phyloP scores from a whole-genome alignment of 78 protist species.

The Pigoraptor vietnamica region DNA sequence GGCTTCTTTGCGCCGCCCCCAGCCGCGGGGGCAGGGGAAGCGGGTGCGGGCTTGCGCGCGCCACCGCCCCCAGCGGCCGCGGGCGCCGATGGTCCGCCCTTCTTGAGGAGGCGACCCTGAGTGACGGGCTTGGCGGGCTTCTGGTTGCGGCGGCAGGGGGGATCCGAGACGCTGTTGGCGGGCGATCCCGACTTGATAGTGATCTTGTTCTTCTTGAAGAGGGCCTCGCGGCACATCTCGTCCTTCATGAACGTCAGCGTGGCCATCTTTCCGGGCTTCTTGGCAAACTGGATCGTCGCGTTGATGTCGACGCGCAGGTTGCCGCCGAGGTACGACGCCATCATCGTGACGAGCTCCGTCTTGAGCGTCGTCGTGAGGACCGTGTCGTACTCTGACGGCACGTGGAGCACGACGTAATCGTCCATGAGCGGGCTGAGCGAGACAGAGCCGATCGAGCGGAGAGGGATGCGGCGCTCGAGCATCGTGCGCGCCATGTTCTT shows the following conservation, averaged over 20 bases:
- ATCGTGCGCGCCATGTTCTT: not conserved
- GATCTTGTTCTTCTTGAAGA: not conserved
- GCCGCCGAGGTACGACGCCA: not conserved
- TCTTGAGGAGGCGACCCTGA: not conserved
- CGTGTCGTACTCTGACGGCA: not conserved
- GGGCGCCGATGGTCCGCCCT: not conserved
- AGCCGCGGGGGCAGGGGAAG: not conserved
- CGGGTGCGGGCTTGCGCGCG: too few species aligned
- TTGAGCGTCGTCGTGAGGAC: slow-evolving; percentile 1
- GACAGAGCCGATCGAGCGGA: not conserved
- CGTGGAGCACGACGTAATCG: slow-evolving; percentile 2
- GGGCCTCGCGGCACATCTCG: not conserved
- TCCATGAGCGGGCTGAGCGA: not conserved
- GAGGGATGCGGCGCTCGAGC: not conserved
- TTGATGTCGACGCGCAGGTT: not conserved
- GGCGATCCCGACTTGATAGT: not conserved
- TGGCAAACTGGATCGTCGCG: not conserved
- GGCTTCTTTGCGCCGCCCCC: too few species aligned
- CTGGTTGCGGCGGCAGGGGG: not conserved
- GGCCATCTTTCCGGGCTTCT: not conserved
- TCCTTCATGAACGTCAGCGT: not conserved
- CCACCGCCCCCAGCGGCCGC: not conserved
- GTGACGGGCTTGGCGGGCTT: not conserved
- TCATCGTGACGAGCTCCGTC: slow-evolving; percentile 13
- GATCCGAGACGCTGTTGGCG: not conserved